Base-by-base conservation (phyloP, 768 basidiomycete species). In the Xerocomellus amylosporus region DNA sequence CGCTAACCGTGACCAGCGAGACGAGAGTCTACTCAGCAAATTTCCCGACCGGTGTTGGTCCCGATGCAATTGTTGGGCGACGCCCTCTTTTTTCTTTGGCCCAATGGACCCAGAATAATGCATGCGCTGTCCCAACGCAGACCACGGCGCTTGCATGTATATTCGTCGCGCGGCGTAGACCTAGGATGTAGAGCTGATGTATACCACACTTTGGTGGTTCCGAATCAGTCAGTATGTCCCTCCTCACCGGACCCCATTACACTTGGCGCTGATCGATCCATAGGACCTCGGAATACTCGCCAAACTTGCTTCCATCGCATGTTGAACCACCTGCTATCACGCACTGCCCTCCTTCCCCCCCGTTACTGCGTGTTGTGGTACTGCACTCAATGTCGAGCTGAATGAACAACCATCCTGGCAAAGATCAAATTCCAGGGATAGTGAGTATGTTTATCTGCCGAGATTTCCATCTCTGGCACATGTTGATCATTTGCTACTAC, bases 401-500 rank as follows among this genome's bases (percentile, higher is more conserved):
- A 8, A 43, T 9, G 26, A 15, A 39, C 14, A 22, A 44, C 22
- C 15, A 2, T 46, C 20, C 17, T 17, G 9, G 26, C 24, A 30
- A 38, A 3, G n/a, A 44, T n/a, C 19, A 41, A 20, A 46, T 12
- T 41, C 54, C 46, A 44, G 28, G 42, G 50, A 54, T 40, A 48
- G 50, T 26, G 43, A 51, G 62, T 51, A 48, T 22, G 40, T 34
- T 53, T 39, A 40, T 44, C 45, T 43, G 8, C 46, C 42, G 40
- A 47, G 53, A 55, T 55, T 50, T 50, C 26, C 40, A 13, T 24
- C 19, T 38, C n/a, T n/a, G n/a, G n/a, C n/a, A n/a, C n/a, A n/a
- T n/a, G 28, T 24, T 24, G 24, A 24, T 24, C 24, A 24, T 24
- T 24, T 24, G 4, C 24, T 24, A 24, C 24, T 24, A 24, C 24